Base-by-base conservation (phyloP, 2,329 filamentous ascomycete genomes). In the Zymoseptoria brevis region DNA sequence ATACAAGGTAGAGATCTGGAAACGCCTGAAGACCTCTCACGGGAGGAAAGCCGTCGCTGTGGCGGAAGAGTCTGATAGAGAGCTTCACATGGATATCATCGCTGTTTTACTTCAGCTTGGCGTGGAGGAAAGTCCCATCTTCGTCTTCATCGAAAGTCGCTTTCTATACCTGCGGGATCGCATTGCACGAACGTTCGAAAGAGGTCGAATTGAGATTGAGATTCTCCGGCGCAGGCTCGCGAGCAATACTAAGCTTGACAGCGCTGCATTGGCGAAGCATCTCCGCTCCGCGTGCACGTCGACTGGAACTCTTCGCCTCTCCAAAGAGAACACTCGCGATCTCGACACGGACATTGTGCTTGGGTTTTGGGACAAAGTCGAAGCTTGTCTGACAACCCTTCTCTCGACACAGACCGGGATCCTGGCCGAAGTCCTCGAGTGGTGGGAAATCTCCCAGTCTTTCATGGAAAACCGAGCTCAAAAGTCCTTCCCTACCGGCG, bases 121-220 rank as follows among this genome's bases (percentile, higher is more conserved):
- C 6, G 91, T 96, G 2, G 88, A 96, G 8, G 91, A 97, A 60
- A 99, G 96, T 68, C 94, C 94, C 1, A 96, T 99, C 62, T 96
- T 90, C 89, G 83, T 95, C 9, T 99, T 94, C 92, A 83, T 99
- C 24, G 79, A 93, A 57, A 96, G 90, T 69, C 86, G 90, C 52
- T 95, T 92, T 70, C 90, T 96, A 64, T 87, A 92, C 69, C 80
- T 99, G 58, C 96, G 94, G 74, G 86, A 86, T 64, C 95, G 89
- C 71, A 93, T 97, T 56, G 83, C 85, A 50, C 80, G 83, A 0
- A 88, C 87, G 13, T 90, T 90, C 56, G 91, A 97, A 64, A 85
- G 91, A n/a, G 87, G 88, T 56, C 89, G 88, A 71, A 85, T 96
- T 19, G 93, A 99, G 74, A 91, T 97, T 64, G 94, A 99, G 73